Base-by-base conservation (phyloP, 129 eudicot genomes). In the Logfia minima region DNA sequence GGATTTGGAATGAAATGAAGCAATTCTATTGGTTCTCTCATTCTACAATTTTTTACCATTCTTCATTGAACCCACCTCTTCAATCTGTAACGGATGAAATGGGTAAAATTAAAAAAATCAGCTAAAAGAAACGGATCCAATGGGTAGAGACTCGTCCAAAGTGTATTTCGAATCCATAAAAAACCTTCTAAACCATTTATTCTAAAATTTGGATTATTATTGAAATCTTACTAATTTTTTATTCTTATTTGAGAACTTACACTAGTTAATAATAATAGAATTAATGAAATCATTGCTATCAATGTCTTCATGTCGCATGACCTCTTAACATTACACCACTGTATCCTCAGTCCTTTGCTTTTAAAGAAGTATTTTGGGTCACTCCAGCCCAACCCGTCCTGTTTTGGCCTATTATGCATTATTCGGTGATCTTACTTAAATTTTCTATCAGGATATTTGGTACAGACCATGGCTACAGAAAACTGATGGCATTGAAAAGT, bases 391-490 rank as follows among this genome's bases (percentile, higher is more conserved):
- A 58, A 19, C 24, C 28, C 24, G 2, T 58, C 11, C 34, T 24
- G 14, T 23, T 24, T 24, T 26, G 41, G 39, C 19, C 9, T 9
- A 69, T 82, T 71, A 53, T 22, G 32, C 72, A 23, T 55, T n/a
- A 55, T 35, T 37, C 8, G 22, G n/a, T 39, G 56, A 64, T 39
- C 68, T 75, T 60, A 48, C 48, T 19, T 51, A 10, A 29, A 75
- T 3, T 22, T 23, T 70, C 75, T 76, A 59, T 64, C 83, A 94
- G 98, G 98, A 82, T 94, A 78, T 94, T 94, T 53, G 96, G 98
- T 22, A 94, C 98, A 31, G 98, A 94, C 68, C 80, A 70, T 22
- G 98, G 98, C 64, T 94, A 90, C 87, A 87, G 98, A 86, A 94
- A 86, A 79, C 66, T 94, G 83, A 83, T 89, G 85, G 92, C 83